phyloP scores from a whole-genome alignment of 371 early-diverging fungal genomes.

The Lichtheimia ramosa region DNA sequence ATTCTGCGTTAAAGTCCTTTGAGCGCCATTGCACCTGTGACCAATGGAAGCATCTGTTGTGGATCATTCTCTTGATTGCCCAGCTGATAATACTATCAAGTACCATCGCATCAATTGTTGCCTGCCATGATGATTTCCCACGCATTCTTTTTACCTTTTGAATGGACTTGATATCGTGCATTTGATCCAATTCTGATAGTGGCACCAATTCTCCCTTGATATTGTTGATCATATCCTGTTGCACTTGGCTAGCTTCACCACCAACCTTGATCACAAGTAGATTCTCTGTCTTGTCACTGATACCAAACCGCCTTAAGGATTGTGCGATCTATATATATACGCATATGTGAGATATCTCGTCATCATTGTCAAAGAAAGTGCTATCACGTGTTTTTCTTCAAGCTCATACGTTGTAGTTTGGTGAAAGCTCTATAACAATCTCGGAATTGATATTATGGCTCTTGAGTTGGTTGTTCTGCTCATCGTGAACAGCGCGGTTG shows the following conservation, averaged over 20 bases:
- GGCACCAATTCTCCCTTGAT: conserved; percentile 43
- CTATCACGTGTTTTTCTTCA: not conserved
- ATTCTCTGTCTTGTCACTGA: conserved; percentile 42
- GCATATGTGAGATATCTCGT: not conserved
- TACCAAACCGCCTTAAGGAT: conserved; percentile 54
- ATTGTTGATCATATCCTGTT: conserved; percentile 27
- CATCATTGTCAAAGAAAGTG: not conserved
- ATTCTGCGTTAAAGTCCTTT: conserved; percentile 16
- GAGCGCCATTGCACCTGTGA: conserved; percentile 42
- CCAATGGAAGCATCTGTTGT: conserved; percentile 21
- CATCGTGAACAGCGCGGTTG: conserved; percentile 54
- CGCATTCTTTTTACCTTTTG: conserved; percentile 31
- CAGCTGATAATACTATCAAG: conserved; percentile 33
- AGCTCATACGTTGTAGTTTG: conserved; percentile 49
- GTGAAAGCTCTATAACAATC: conserved; percentile 58
- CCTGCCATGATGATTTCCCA: too few species aligned
- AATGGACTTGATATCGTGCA: conserved; percentile 29
- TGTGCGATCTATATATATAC: conserved; percentile 45
- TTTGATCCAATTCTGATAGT: conserved; percentile 21
- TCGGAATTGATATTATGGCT: conserved; percentile 59
- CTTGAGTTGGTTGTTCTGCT: conserved; percentile 44
- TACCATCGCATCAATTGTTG: not conserved
- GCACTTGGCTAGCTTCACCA: conserved; percentile 36
- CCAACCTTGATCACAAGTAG: conserved; percentile 55
- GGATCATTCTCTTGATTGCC: conserved; percentile 16